These are phyloP conservation scores for Coemansia javaensis DNA, from an alignment of 192 early-diverging fungal species.

Conservation along the genomic window DNA sequence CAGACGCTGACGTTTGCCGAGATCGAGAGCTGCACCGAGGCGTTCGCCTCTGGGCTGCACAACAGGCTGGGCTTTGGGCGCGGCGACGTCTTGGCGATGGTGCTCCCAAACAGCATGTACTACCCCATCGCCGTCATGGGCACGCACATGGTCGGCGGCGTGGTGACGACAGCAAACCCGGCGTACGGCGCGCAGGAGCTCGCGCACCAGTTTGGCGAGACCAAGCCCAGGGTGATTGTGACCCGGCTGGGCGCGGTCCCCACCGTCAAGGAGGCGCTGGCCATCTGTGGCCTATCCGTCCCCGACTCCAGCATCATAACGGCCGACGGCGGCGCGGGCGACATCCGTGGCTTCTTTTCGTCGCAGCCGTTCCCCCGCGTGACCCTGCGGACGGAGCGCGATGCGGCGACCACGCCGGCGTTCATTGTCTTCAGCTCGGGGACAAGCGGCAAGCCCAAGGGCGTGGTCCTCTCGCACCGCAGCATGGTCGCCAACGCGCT, in stretches of 20 bases:
- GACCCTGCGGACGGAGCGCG: slow-evolving; percentile 10
- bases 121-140: slow-evolving; percentile 62
- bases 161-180: slow-evolving; percentile 76
- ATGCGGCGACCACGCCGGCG: slow-evolving; percentile 21
- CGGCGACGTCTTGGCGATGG: slow-evolving; percentile 66
- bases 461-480: slow-evolving; percentile 72
- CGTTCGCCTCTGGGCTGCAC: slow-evolving; percentile 42
- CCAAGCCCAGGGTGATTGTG: slow-evolving; percentile 62
- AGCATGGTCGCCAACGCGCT: slow-evolving; percentile 77
- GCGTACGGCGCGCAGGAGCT: slow-evolving; percentile 77
- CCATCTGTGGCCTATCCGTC: slow-evolving; percentile 14
- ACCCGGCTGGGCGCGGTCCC: slow-evolving; percentile 37
- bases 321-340: slow-evolving; percentile 13
- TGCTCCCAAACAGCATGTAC: slow-evolving; percentile 66
- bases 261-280: slow-evolving; percentile 22
- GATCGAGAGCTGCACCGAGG: slow-evolving; percentile 15
- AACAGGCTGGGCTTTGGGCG: slow-evolving; percentile 55
- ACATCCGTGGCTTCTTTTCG: slow-evolving; percentile 9
- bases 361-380: slow-evolving; percentile 30
- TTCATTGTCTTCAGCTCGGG: slow-evolving; percentile 50
- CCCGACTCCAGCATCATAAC: slow-evolving; percentile 30
- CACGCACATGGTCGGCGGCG: slow-evolving; percentile 60
- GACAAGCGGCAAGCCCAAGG: slow-evolving; percentile 68
- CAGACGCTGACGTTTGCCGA: slow-evolving; percentile 25
- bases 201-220: slow-evolving; percentile 69